Evolutionary conservation across 352 stramenopile species (phyloP).

Genomic region (Plasmopara muralis): DNA sequence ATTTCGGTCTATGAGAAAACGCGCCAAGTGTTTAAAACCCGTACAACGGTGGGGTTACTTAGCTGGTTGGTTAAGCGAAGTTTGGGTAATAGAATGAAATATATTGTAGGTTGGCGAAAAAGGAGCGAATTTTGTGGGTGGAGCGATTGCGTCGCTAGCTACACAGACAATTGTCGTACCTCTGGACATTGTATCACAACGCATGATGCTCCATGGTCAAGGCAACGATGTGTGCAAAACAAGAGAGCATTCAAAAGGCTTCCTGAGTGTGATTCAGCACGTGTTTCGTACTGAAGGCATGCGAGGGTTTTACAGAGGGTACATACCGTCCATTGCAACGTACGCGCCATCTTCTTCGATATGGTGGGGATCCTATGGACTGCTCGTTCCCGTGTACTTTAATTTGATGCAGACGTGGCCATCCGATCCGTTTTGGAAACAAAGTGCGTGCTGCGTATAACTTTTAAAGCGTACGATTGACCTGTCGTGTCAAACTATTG

Average conservation of each 20-base stretch:
- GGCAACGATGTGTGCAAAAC: constrained; percentile 54
- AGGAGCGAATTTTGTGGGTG: constrained; percentile 67
- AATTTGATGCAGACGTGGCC: constrained; percentile 44
- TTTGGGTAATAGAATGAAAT: constrained; percentile 3
- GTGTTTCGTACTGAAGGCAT: constrained; percentile 62
- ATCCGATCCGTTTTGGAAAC: constrained; percentile 73
- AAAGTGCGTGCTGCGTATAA: constrained; percentile 34
- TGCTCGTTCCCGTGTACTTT: constrained; percentile 75
- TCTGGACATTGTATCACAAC: constrained; percentile 85
- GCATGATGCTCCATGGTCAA: constrained; percentile 85
- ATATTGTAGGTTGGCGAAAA: constrained; percentile 44
- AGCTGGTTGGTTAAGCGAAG: background rate
- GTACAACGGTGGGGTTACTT: constrained; percentile 32
- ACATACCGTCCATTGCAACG: constrained; percentile 77
- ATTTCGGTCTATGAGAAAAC: constrained; percentile 85
- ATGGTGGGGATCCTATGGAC: constrained; percentile 84
- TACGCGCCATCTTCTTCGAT: constrained; percentile 82
- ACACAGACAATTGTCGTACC: constrained; percentile 84
- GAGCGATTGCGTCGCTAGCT: constrained; percentile 67
- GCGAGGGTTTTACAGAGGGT: constrained; percentile 78
- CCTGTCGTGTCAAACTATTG: background rate
- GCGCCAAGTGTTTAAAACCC: constrained; percentile 58
- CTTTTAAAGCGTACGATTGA: background rate
- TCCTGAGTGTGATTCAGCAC: constrained; percentile 52
- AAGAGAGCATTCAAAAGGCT: constrained; percentile 45